Conservation (phyloP, 1,139 yeast genomes). For the Suhomyces bribrorum region DNA sequence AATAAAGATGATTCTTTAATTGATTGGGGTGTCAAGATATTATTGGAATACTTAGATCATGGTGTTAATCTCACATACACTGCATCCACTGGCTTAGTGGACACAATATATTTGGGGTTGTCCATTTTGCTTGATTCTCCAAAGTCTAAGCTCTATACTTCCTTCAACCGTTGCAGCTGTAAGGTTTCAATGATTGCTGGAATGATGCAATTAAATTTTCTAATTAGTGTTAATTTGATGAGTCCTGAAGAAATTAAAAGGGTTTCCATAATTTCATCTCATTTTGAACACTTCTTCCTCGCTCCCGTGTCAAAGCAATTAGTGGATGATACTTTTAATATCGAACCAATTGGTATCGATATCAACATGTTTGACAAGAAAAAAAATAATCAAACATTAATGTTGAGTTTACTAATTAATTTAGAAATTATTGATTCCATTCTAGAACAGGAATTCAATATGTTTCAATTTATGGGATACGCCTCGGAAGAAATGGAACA, state of each 20-base stretch:
- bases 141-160: constrained; percentile 17
- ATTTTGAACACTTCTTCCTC: constrained; percentile 20
- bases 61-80: constrained; percentile 16
- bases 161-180: constrained; percentile 25
- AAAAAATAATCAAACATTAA: constrained; percentile 9
- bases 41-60: constrained; percentile 32
- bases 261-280: constrained; percentile 15
- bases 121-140: neutral
- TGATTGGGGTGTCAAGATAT: too few species aligned
- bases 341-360: constrained; percentile 15
- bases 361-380: constrained; percentile 3
- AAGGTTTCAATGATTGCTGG: constrained; percentile 27
- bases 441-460: constrained; percentile 21
- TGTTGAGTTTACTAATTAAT: constrained; percentile 13
- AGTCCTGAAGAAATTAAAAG: constrained; percentile 10
- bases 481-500: constrained; percentile 13
- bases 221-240: constrained; percentile 21
- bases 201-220: constrained; percentile 20
- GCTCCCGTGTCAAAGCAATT: constrained; percentile 33
- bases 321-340: constrained; percentile 10
- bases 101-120: constrained; percentile 1
- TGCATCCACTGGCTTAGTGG: constrained; percentile 13
- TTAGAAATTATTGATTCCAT: constrained; percentile 12
- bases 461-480: constrained; percentile 16
- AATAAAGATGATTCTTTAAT: too few species aligned